These are phyloP conservation scores for Boletus semigastroideus DNA, from an alignment of 1,284 basidiomycete genomes.

Conservation along the genomic window DNA sequence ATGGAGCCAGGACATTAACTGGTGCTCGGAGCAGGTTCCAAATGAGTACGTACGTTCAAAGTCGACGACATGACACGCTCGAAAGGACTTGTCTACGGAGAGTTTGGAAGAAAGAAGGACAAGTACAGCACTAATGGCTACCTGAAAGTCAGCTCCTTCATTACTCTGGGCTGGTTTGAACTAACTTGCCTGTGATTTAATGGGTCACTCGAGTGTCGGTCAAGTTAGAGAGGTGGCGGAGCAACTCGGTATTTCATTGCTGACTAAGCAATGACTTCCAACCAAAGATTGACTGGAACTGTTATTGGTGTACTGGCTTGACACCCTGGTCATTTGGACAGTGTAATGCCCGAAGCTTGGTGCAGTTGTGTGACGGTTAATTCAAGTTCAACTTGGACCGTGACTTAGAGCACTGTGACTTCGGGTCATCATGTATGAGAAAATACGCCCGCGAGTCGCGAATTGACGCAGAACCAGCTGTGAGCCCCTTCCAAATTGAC, in stretches of 20 bases:
- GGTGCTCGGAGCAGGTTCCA: neutral
- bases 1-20: slow-evolving; percentile 18
- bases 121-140: slow-evolving; percentile 14
- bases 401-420: no score
- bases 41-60: slow-evolving; percentile 49
- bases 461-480: neutral
- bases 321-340: no score
- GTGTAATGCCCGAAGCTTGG: no score
- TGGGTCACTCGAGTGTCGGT: slow-evolving; percentile 11
- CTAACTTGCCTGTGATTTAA: slow-evolving; percentile 14
- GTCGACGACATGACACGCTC: slow-evolving; percentile 56
- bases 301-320: no score
- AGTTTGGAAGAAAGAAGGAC: slow-evolving; percentile 17
- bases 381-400: no score
- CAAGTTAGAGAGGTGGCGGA: slow-evolving; percentile 25
- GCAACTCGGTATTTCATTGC: slow-evolving; percentile 28
- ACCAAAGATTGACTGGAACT: no score
- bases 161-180: neutral
- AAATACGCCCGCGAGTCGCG: no score
- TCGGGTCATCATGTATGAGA: no score
- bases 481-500: neutral
- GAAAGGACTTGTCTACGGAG: slow-evolving; percentile 10
- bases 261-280: slow-evolving; percentile 34
- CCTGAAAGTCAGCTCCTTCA: slow-evolving; percentile 7
- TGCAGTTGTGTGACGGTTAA: no score